These are phyloP conservation scores for Fusarium clavum DNA, from an alignment of 2,329 filamentous ascomycete species.

Conservation along the genomic window DNA sequence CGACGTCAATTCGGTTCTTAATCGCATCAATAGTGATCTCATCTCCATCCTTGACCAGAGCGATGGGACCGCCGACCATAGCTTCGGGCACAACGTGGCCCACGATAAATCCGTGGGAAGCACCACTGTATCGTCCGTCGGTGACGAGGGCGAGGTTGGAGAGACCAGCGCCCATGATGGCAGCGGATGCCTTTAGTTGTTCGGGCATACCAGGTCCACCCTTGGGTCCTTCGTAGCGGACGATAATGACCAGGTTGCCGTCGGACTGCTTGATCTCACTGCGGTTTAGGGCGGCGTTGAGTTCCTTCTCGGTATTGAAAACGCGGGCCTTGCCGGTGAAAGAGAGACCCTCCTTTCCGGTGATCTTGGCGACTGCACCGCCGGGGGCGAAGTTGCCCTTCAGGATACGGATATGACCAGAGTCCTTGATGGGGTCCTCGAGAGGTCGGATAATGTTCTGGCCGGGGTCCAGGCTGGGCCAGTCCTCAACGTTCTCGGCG, in stretches of 20 bases:
- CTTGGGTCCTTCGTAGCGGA: conserved; percentile 93
- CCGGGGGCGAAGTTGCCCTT: conserved; percentile 88
- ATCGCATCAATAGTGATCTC: conserved; percentile 87
- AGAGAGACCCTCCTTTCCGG: conserved; percentile 87
- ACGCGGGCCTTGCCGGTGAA: conserved; percentile 86
- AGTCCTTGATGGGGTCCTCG: conserved; percentile 77
- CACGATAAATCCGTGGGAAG: conserved; percentile 91
- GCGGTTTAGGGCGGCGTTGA: conserved; percentile 81
- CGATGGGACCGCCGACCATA: conserved; percentile 88
- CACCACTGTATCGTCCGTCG: conserved; percentile 89
- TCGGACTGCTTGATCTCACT: conserved; percentile 64
- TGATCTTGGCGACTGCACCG: conserved; percentile 95
- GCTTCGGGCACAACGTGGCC: conserved; percentile 94
- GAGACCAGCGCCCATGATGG: conserved; percentile 91
- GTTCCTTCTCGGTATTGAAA: conserved; percentile 85
- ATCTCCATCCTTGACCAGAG: conserved; percentile 83
- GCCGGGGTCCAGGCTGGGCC: conserved; percentile 79
- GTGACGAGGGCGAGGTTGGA: conserved; percentile 92
- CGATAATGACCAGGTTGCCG: conserved; percentile 88
- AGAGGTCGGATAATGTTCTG: conserved; percentile 91
- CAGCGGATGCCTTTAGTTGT: conserved; percentile 87
- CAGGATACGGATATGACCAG: conserved; percentile 89
- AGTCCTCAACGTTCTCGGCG: conserved; percentile 81
- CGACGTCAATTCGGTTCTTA: conserved; percentile 77
- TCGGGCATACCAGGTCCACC: conserved; percentile 97